Base-by-base conservation (phyloP, 1,284 basidiomycete genomes). In the Fomes fomentarius region DNA sequence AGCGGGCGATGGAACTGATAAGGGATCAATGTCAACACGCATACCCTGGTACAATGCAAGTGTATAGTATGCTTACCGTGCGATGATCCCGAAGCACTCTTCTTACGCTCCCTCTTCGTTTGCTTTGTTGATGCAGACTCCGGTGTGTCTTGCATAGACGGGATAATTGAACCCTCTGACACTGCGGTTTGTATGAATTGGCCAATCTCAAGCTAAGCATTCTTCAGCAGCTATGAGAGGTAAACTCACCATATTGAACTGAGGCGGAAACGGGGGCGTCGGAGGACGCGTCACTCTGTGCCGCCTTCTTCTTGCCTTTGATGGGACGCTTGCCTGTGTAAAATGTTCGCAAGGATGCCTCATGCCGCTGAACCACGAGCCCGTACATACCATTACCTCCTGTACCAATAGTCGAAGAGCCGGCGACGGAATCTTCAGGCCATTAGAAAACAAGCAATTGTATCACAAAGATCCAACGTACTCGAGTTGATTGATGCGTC, bases 71-170 rank as follows among this genome's bases (percentile, higher is more conserved):
- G 10, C 11, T 31, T 11, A 45, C 33, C 30, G 33, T 24, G 30
- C 10, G 43, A 45, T 14, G 43, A 24, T 1, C 2, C 30, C 5
- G 43, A 22, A n/a, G 21, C 4, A 19, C 45, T 47, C 45, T 47
- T 54, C 12, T 38, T 48, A 40, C 40, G 46, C 19, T 49, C 41
- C 12, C 33, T 33, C 22, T 45, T 49, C 3, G 40, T n/a, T 14
- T 33, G 43, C 26, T 48, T 38, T 4, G 25, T 21, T 7, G 42
- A 39, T 6, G 42, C 22, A 10, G 40, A 35, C 3, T 17, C 26
- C 26, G 42, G 21, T 14, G 15, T 10, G 19, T 37, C 49, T 10
- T 50, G 35, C 9, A 10, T 10, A 17, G n/a, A 4, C 21, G 15
- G 19, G 15, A 21, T 19, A 19, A n/a, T n/a, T n/a, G n/a, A n/a